Conservation (phyloP, 768 basidiomycete species). For the Lactarius vividus region DNA sequence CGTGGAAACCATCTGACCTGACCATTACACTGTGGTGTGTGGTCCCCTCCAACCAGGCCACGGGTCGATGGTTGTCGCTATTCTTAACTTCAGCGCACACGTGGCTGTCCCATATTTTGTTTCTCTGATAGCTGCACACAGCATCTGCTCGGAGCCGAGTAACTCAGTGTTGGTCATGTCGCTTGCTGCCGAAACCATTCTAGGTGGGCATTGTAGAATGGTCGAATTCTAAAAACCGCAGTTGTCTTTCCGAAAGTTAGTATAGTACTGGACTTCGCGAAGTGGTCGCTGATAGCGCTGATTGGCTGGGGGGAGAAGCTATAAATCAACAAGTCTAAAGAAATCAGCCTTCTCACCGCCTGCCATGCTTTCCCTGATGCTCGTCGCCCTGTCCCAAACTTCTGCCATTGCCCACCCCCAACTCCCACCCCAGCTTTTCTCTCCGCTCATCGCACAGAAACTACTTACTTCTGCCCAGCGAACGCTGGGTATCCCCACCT, state of each 20-base stretch:
- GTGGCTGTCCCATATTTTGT: not conserved
- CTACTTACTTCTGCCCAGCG: constrained; percentile 52
- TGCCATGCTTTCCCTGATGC: not conserved
- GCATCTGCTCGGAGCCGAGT: not conserved
- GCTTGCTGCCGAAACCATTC: not conserved
- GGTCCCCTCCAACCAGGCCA: not conserved
- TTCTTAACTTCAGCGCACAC: not conserved
- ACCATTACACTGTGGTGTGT: not conserved
- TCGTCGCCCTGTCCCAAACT: not conserved
- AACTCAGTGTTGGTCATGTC: not conserved
- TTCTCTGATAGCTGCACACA: not conserved
- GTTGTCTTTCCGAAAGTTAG: not conserved
- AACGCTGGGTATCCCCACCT: constrained; percentile 39
- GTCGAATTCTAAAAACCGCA: too few species aligned
- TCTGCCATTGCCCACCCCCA: constrained; percentile 9
- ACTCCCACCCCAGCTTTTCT: constrained; percentile 53
- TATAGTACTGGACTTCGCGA: not conserved
- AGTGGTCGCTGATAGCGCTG: not conserved
- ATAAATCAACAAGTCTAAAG: not conserved
- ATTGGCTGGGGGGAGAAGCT: not conserved
- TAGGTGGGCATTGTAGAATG: not conserved
- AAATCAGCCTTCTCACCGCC: not conserved
- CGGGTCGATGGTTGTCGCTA: not conserved
- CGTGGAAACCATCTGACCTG: not conserved
- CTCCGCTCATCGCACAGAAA: constrained; percentile 56